A percentile compares a stretch with the other conserved stretches of the same genome.
These are phyloP conservation scores for Pseudonectria foliicola DNA, from an alignment of 2,329 filamentous ascomycete genomes.

Conservation along the genomic window DNA sequence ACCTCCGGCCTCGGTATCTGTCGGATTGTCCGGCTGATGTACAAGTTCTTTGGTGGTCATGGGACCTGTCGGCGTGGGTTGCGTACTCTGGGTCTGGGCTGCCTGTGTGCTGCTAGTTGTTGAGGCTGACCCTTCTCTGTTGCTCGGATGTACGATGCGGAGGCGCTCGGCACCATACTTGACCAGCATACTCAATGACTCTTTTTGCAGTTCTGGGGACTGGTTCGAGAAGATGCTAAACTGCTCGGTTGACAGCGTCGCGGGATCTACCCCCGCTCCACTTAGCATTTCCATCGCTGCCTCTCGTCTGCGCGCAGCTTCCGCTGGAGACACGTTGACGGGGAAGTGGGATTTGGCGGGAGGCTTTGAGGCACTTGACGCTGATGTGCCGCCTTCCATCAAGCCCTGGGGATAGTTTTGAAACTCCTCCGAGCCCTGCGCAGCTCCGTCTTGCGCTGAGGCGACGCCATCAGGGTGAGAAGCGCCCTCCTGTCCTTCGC, in stretches of 20 bases:
- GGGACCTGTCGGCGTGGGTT: slow-evolving; percentile 16
- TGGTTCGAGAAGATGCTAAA: slow-evolving; percentile 56
- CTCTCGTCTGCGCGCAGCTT: slow-evolving; percentile 43
- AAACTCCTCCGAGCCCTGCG: slow-evolving; percentile 6
- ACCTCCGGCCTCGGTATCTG: slow-evolving; percentile 8
- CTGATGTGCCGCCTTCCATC: slow-evolving; percentile 5
- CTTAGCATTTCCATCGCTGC: slow-evolving; percentile 41
- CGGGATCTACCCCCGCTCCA: slow-evolving; percentile 42
- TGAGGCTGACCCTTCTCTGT: slow-evolving; percentile 24
- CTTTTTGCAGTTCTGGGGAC: slow-evolving; percentile 45
- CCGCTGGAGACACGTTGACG: slow-evolving; percentile 34
- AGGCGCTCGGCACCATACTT: slow-evolving; percentile 51
- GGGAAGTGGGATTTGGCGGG: slow-evolving; percentile 14
- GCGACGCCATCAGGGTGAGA: slow-evolving; percentile 8
- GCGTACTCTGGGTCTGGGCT: slow-evolving; percentile 15
- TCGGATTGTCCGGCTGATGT: slow-evolving; percentile 15
- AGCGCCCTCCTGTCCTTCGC: slow-evolving; percentile 2
- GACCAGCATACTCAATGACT: slow-evolving; percentile 49
- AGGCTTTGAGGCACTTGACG: slow-evolving; percentile 5
- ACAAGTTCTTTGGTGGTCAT: slow-evolving; percentile 27
- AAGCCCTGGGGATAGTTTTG: slow-evolving; percentile 13
- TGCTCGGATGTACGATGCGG: slow-evolving; percentile 48
- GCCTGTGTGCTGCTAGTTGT: slow-evolving; percentile 20
- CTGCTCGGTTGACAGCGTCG: slow-evolving; percentile 46
- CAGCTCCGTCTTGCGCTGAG: not conserved